Evolutionary conservation across 345 rosid genomes (phyloP), one percentile per base, ranked within the genome.

Genomic region (Passiflora organensis): DNA sequence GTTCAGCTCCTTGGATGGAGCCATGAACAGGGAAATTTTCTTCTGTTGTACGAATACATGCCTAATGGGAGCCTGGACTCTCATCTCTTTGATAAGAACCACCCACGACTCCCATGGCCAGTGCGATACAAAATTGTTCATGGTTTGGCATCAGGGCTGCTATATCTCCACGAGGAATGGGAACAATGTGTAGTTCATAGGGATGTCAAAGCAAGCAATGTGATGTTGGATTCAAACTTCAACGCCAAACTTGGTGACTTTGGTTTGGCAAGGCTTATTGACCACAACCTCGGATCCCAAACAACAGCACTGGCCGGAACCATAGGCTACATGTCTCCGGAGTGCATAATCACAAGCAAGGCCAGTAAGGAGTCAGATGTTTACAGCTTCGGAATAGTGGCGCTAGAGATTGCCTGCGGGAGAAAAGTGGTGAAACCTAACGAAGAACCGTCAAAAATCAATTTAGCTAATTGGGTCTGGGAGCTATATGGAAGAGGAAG

Each of bases 381-480:
- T 1, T 72, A 53, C 24, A 70, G 78, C 51, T 77, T 80, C 17
- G 72, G 80, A 1, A 24, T 77, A 1, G 76, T 74, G 10, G 60
- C 65, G 0, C 34, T 72, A 25, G 76, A 80, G 18, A 59, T 74
- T 0, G 77, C 70, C 4, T 49, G 51, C 10, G 68, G 74, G 10
- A 48, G 66, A 43, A 64, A 14, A 58, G 45, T 69, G 0, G 19
- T 56, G 17, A n/a, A 53, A 3, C 62, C 44, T 5, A 34, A 1
- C 2, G 57, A 24, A 0, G n/a, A 28, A 6, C 62, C 28, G 18
- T 14, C 2, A 18, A 53, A 55, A 10, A 32, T 41, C 21, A n/a
- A 44, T 16, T 25, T 62, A 32, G 52, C 20, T 1, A 13, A 19
- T 16, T 58, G 59, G 64, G 37, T 51, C 34, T 58, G 64, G 70